Conservation (phyloP, 176 grass and related monocot genomes). For the Puya raimondii region DNA sequence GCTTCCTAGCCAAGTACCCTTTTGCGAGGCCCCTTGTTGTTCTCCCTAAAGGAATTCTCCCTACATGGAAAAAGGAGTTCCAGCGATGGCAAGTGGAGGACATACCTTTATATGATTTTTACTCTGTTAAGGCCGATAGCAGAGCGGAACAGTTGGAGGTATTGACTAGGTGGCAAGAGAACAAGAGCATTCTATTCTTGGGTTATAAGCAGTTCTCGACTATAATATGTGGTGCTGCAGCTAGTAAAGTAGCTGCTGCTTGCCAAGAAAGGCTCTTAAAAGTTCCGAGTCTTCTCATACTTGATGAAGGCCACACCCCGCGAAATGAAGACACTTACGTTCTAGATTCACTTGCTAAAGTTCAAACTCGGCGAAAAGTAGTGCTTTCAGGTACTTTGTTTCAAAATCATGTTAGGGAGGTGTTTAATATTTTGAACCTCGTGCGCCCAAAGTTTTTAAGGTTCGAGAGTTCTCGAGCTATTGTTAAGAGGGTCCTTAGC, state of each 20-base stretch:
- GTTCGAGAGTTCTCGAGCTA: too few relatives aligned
- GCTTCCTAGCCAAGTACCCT: constrained; percentile 81
- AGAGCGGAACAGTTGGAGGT: constrained; percentile 42
- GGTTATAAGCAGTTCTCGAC: constrained; percentile 77
- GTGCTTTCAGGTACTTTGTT: constrained; percentile 97
- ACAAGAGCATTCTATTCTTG: constrained; percentile 67
- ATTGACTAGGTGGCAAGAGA: constrained; percentile 62
- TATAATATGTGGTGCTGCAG: constrained; percentile 44
- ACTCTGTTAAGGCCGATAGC: constrained; percentile 64
- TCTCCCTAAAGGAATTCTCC: constrained; percentile 74
- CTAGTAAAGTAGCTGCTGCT: constrained; percentile 42
- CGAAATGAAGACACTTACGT: constrained; percentile 71
- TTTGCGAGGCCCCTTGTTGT: constrained; percentile 76
- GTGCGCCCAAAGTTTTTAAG: constrained; percentile 49
- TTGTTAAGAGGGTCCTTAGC: constrained; percentile 74
- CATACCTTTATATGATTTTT: constrained; percentile 69
- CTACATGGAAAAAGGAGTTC: constrained; percentile 88
- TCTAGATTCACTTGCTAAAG: constrained; percentile 73
- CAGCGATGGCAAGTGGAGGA: constrained; percentile 65
- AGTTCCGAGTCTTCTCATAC: constrained; percentile 75
- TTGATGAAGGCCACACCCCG: constrained; percentile 92
- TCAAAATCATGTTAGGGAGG: constrained; percentile 91
- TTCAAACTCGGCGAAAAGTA: constrained; percentile 69
- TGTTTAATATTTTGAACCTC: constrained; percentile 86
- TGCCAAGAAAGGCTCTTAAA: constrained; percentile 65